Conservation (phyloP, 2,329 filamentous ascomycete species). For the Metarhizium robertsii region DNA sequence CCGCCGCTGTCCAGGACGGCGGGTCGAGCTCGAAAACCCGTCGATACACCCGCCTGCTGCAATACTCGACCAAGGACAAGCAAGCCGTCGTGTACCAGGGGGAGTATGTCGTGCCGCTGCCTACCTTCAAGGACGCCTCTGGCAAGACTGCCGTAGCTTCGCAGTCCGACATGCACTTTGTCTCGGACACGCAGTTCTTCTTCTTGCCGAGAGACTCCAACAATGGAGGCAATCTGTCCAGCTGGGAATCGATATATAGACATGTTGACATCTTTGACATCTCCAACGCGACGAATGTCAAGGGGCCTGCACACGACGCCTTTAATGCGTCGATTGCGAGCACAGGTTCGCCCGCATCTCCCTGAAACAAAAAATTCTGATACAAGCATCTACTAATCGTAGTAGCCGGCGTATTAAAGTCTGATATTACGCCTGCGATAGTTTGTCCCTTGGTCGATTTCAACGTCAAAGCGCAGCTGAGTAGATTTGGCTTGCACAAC, state of each 20-base stretch:
- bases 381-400: not conserved
- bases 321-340: constrained; percentile 15
- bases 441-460: constrained; percentile 61
- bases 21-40: constrained; percentile 26
- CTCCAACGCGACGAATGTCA: constrained; percentile 50
- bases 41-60: constrained; percentile 50
- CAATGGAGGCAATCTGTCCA: constrained; percentile 46
- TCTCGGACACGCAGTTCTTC: constrained; percentile 55
- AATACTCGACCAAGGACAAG: constrained; percentile 46
- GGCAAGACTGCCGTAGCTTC: constrained; percentile 47
- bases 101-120: constrained; percentile 59
- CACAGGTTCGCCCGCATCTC: not conserved
- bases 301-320: constrained; percentile 30
- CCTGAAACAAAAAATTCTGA: too few species aligned
- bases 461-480: constrained; percentile 56
- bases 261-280: constrained; percentile 64
- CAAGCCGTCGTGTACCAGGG: constrained; percentile 35
- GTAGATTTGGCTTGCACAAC: constrained; percentile 58
- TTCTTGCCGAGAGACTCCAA: constrained; percentile 55
- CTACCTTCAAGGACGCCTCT: constrained; percentile 43
- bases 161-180: constrained; percentile 59
- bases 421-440: constrained; percentile 43
- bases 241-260: constrained; percentile 50
- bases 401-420: constrained; percentile 41
- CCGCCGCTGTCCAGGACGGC: constrained; percentile 35